Base-by-base conservation (phyloP, 2,329 filamentous ascomycete species). In the Nothophaeocryptopus gaeumannii region DNA sequence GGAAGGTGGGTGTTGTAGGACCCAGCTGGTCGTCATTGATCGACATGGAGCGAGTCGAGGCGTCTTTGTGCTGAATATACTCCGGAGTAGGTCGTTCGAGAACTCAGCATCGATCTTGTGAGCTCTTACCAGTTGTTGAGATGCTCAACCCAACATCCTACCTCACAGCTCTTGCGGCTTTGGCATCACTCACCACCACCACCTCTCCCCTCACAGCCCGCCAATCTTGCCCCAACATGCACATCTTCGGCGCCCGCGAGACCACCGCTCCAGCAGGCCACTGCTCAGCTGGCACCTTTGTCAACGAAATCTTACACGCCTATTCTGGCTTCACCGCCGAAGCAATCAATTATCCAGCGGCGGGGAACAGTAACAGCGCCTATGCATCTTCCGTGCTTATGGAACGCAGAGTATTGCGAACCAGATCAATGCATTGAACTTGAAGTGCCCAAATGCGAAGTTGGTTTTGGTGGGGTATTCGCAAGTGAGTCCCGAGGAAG, bases 311-410 rank as follows among this genome's bases (percentile, higher is more conserved):
- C 51, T 60, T 70, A 38, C 54, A 63, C n/a, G 68, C 72, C 2
- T 71, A 68, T 56, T 58, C 71, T 4, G 71, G 70, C 13, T 51
- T 71, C 9, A 70, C 69, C 20, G 60, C 72, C 2, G 71, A 73
- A 47, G 70, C 71, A 10, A 73, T 74, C 47, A 60, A 61, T 12
- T 74, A 74, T 57, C 72, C 84, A 33, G 84, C 84, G 1, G 73
- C 70, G 0, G 85, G 83, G 58, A 81, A 81, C 11, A 73, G 78
- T n/a, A 42, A 50, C 37, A 68, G 78, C 20, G 76, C 74, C 61
- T 87, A 86, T 58, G 79, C 75, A 1, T 76, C 75, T 58, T 85
- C 82, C 7, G 81, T 78, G 0, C 63, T 70, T 3, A 80, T 48
- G 83, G 83, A 34, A 54, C 54, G 2, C 42, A 8, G 68, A 66